Percentiles rank a stretch among this genome's conserved stretches.
phyloP scores from a whole-genome alignment of 257 asterid genomes.

The Solanum megistacrolobum region DNA sequence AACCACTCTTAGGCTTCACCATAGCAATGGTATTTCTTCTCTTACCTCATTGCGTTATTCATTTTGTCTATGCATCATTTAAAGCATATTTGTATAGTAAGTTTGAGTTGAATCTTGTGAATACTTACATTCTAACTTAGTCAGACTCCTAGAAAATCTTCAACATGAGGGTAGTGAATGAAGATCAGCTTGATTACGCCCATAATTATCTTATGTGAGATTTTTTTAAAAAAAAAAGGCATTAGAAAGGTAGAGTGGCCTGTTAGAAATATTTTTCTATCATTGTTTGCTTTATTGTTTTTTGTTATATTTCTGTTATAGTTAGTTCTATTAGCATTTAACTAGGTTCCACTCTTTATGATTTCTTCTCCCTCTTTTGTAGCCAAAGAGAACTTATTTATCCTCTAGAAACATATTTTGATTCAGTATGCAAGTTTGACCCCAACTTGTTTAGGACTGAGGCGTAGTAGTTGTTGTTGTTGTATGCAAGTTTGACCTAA shows the following conservation, averaged over 20 bases:
- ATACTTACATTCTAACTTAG: neutral
- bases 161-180: neutral
- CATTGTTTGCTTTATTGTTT: neutral
- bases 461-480: neutral
- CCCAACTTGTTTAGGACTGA: neutral
- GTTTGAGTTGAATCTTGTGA: neutral
- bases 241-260: neutral
- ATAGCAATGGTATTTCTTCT: slow-evolving; percentile 60
- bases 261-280: neutral
- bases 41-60: neutral
- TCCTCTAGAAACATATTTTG: neutral
- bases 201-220: neutral
- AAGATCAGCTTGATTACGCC: neutral
- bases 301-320: neutral
- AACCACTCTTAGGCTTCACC: slow-evolving; percentile 78
- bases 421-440: neutral
- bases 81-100: neutral
- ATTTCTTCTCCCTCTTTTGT: neutral
- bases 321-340: neutral
- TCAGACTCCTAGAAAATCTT: neutral
- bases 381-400: neutral
- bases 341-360: neutral
- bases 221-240: neutral
- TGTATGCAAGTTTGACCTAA: neutral
- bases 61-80: neutral